Conservation (phyloP, 371 early-diverging fungal genomes). For the Rhizopus stolonifer region DNA sequence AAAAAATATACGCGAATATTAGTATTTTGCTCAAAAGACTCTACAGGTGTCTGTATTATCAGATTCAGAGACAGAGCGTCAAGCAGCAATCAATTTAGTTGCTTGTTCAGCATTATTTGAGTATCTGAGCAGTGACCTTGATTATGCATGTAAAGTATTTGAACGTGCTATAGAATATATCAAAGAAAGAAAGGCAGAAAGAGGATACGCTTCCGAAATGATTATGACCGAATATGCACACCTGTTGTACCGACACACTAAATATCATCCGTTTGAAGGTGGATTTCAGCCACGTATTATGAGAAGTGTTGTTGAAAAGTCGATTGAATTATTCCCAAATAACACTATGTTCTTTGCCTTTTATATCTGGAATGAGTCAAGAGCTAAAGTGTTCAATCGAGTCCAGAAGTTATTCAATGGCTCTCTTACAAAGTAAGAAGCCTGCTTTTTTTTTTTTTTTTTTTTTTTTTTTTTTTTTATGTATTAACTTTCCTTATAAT, state of each 20-base stretch:
- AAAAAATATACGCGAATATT: too few relatives aligned
- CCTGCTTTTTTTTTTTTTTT: not conserved
- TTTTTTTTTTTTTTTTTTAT: not conserved
- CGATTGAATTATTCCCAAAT: constrained; percentile 54
- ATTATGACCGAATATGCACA: constrained; percentile 46
- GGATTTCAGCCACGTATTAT: constrained; percentile 54
- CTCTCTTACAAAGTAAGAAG: constrained; percentile 37
- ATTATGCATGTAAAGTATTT: constrained; percentile 50
- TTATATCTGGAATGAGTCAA: constrained; percentile 68
- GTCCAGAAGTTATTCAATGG: constrained; percentile 52
- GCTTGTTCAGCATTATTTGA: constrained; percentile 57
- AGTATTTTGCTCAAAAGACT: constrained; percentile 34
- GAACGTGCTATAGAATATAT: constrained; percentile 47
- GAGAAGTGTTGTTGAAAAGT: constrained; percentile 47
- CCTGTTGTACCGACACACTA: constrained; percentile 45
- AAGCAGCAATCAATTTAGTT: constrained; percentile 34
- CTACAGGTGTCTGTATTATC: constrained; percentile 27
- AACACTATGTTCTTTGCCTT: constrained; percentile 58
- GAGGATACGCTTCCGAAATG: constrained; percentile 42
- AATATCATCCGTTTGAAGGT: constrained; percentile 14
- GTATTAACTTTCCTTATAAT: too few relatives aligned
- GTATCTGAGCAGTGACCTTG: constrained; percentile 53
- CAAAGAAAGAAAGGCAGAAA: constrained; percentile 35
- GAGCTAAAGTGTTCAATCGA: constrained; percentile 65
- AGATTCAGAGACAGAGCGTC: constrained; percentile 27